These are phyloP conservation scores for Suillus alpinus DNA, from an alignment of 768 basidiomycete species.

Conservation along the genomic window DNA sequence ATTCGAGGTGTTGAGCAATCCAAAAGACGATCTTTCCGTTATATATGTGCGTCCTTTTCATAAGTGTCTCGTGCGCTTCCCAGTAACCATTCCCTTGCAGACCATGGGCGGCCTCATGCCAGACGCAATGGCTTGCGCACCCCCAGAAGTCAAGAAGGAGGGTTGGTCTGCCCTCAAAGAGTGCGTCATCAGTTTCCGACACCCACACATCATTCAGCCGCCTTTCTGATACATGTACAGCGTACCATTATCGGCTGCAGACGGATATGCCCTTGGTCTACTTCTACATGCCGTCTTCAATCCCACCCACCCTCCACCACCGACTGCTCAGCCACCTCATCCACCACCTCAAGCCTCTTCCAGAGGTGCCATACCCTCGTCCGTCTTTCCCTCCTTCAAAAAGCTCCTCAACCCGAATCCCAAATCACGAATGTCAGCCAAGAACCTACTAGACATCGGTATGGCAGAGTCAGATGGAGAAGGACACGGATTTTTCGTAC, in stretches of 20 bases:
- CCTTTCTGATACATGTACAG: slow-evolving; percentile 26
- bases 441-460: slow-evolving; percentile 77
- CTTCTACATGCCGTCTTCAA: slow-evolving; percentile 88
- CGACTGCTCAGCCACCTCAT: slow-evolving; percentile 69
- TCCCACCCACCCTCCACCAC: slow-evolving; percentile 67
- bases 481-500: slow-evolving; percentile 73
- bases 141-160: slow-evolving; percentile 85
- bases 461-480: slow-evolving; percentile 61
- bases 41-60: slow-evolving; percentile 62
- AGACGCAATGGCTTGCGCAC: slow-evolving; percentile 56
- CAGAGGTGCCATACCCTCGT: slow-evolving; percentile 70
- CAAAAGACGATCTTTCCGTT: slow-evolving; percentile 73
- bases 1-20: slow-evolving; percentile 84
- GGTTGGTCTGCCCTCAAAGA: slow-evolving; percentile 86
- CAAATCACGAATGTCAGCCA: slow-evolving; percentile 71
- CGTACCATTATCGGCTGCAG: slow-evolving; percentile 59
- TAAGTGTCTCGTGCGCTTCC: background rate
- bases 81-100: slow-evolving; percentile 36
- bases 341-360: slow-evolving; percentile 75
- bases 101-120: slow-evolving; percentile 64
- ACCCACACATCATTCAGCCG: background rate
- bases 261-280: slow-evolving; percentile 87
- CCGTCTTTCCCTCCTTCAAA: slow-evolving; percentile 80
- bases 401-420: slow-evolving; percentile 88
- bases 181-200: slow-evolving; percentile 39